Evolutionary conservation across 2,329 filamentous ascomycete species (phyloP).

Genomic region (Neonectria hederae): DNA sequence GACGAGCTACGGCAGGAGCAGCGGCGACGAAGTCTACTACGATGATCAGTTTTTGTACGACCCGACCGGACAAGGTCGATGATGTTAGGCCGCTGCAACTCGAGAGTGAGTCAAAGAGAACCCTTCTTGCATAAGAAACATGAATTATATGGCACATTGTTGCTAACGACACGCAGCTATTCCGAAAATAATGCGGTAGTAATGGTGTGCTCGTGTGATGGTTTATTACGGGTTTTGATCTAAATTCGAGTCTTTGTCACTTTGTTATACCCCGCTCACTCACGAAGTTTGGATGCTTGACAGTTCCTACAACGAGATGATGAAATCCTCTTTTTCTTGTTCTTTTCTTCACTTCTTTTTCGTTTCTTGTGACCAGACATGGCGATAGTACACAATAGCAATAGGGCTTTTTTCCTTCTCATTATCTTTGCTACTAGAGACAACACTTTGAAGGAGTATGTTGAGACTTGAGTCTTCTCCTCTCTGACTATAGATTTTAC

Average conservation of each 20-base stretch:
- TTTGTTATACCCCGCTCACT: conserved; percentile 39
- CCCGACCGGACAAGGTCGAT: conserved; percentile 30
- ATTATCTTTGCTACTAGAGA: conserved; percentile 6
- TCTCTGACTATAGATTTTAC: conserved; percentile 7
- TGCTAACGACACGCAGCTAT: conserved; percentile 8
- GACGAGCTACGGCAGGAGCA: conserved; percentile 47
- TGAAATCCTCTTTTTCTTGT: conserved; percentile 1
- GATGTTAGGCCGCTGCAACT: conserved; percentile 2
- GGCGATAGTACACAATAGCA: background rate
- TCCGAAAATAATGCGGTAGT: background rate
- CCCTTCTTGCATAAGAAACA: background rate
- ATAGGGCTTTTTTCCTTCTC: background rate
- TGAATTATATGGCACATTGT: background rate
- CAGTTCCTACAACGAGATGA: conserved; percentile 26
- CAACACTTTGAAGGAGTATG: background rate
- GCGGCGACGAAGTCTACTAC: conserved; percentile 47
- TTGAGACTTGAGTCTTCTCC: background rate
- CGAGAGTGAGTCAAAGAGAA: conserved; percentile 18
- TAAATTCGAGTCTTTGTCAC: conserved; percentile 21
- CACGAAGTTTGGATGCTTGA: conserved; percentile 28
- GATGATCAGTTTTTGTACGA: conserved; percentile 47
- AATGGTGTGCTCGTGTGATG: background rate
- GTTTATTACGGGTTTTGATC: conserved; percentile 32
- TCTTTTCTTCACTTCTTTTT: background rate
- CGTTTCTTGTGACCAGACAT: conserved; percentile 4